Evolutionary conservation across 2,329 filamentous ascomycete genomes (phyloP).

Genomic region (Aspergillus sp.): DNA sequence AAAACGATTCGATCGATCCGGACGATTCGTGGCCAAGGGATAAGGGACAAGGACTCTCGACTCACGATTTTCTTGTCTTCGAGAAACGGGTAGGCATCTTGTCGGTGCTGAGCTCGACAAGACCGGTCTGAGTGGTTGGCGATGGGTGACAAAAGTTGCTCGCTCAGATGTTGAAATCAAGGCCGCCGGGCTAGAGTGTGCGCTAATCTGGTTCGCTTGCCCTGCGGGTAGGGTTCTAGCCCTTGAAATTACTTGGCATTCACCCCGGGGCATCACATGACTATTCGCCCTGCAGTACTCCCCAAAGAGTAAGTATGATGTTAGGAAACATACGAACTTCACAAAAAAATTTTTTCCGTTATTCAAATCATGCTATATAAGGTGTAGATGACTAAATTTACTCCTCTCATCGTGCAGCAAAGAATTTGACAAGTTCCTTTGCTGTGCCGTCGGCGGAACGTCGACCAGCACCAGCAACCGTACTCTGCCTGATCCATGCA

Average conservation of each 20-base stretch:
- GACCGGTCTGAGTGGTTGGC: conserved; percentile 31
- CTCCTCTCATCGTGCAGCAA: conserved; percentile 9
- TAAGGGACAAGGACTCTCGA: conserved; percentile 15
- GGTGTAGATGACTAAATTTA: no score
- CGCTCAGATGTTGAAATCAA: conserved; percentile 32
- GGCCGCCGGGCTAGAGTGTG: conserved; percentile 30
- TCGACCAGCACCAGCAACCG: conserved; percentile 33
- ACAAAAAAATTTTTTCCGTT: no score
- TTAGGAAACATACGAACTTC: no score
- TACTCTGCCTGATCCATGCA: conserved; percentile 73
- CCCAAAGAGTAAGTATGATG: no score
- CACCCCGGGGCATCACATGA: not conserved
- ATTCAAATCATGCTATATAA: no score
- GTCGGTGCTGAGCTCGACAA: conserved; percentile 38
- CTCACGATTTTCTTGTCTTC: conserved; percentile 46
- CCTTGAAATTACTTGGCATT: conserved; percentile 9
- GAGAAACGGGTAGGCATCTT: conserved; percentile 48
- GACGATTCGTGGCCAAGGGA: not conserved
- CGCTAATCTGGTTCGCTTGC: conserved; percentile 33
- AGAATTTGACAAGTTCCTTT: conserved; percentile 28
- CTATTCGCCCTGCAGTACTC: not conserved
- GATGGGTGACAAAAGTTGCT: conserved; percentile 27
- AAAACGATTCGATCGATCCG: conserved; percentile 1
- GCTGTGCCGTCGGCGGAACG: conserved; percentile 20
- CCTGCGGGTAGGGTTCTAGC: conserved; percentile 26